A percentile compares a stretch with the other conserved stretches of the same genome.
These are phyloP conservation scores for Mycena filopes DNA, from an alignment of 768 basidiomycete species.

Conservation along the genomic window DNA sequence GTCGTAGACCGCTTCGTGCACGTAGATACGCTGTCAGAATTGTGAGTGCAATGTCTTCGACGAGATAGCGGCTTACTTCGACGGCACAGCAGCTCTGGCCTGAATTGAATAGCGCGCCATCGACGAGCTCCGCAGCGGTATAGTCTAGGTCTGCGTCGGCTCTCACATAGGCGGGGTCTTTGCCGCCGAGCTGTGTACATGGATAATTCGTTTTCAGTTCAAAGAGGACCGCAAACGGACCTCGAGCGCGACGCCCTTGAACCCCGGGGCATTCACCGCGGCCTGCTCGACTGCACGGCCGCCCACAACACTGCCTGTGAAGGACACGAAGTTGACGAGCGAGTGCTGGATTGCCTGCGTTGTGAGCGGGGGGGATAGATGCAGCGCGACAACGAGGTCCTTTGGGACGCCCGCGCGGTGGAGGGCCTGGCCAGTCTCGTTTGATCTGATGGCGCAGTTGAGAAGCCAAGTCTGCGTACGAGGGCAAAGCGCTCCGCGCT, in stretches of 20 bases:
- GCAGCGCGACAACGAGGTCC: constrained; percentile 79
- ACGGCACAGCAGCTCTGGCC: constrained; percentile 97
- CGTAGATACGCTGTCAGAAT: constrained; percentile 82
- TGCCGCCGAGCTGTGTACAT: constrained; percentile 84
- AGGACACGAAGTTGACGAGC: constrained; percentile 82
- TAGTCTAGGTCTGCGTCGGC: constrained; percentile 87
- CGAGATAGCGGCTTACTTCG: constrained; percentile 64
- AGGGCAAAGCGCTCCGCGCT: constrained; percentile 82
- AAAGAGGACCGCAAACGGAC: constrained; percentile 54
- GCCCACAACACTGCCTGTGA: constrained; percentile 87
- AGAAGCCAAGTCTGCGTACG: constrained; percentile 43
- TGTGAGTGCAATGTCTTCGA: background rate
- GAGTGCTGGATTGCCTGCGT: constrained; percentile 71
- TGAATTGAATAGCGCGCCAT: constrained; percentile 96
- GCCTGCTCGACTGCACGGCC: constrained; percentile 80
- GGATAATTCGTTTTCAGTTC: constrained; percentile 6
- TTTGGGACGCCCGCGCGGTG: constrained; percentile 80
- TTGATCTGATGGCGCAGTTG: background rate
- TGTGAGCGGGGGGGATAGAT: constrained; percentile 73
- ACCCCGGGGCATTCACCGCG: constrained; percentile 71
- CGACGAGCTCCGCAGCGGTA: constrained; percentile 87
- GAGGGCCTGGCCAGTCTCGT: constrained; percentile 45
- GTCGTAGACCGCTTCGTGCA: constrained; percentile 86
- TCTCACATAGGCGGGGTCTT: constrained; percentile 97
- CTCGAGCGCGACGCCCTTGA: constrained; percentile 91